Conservation (phyloP, 164 flowering plant genomes). For the Echeveria elegans region DNA sequence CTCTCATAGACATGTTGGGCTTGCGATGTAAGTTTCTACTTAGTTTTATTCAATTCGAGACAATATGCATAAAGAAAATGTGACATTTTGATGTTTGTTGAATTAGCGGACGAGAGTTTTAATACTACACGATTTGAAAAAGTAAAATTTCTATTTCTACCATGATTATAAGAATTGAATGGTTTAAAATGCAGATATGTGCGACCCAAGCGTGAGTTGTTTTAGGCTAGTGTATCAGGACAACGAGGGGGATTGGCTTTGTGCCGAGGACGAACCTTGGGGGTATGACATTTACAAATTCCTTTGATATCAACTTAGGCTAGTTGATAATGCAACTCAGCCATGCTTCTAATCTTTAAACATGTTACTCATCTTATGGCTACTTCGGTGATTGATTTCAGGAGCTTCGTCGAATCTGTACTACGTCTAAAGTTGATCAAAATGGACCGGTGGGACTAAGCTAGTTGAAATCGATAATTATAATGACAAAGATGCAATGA, state of each 20-base stretch:
- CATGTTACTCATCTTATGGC: neutral
- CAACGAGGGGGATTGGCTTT: constrained; percentile 64
- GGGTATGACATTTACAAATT: constrained; percentile 22
- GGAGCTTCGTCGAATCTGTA: constrained; percentile 3
- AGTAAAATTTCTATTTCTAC: no score
- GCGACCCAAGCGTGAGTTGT: neutral
- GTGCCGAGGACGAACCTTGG: constrained; percentile 64
- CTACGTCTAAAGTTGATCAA: neutral
- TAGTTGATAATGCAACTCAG: no score
- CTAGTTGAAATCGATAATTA: neutral
- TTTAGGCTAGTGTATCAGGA: constrained; percentile 44
- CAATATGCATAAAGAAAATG: neutral
- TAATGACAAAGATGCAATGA: no score
- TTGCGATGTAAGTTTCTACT: neutral
- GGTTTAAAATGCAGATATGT: neutral
- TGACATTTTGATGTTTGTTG: no score
- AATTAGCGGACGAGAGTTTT: no score
- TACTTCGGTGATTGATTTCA: neutral
- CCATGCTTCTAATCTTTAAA: no score
- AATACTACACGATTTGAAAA: no score
- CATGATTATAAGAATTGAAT: neutral
- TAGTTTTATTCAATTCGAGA: neutral
- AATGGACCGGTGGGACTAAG: neutral
- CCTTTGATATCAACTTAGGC: neutral
- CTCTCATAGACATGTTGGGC: constrained; percentile 7